Evolutionary conservation across 495 filamentous ascomycete species (phyloP).

Genomic region (Cercophora samala): DNA sequence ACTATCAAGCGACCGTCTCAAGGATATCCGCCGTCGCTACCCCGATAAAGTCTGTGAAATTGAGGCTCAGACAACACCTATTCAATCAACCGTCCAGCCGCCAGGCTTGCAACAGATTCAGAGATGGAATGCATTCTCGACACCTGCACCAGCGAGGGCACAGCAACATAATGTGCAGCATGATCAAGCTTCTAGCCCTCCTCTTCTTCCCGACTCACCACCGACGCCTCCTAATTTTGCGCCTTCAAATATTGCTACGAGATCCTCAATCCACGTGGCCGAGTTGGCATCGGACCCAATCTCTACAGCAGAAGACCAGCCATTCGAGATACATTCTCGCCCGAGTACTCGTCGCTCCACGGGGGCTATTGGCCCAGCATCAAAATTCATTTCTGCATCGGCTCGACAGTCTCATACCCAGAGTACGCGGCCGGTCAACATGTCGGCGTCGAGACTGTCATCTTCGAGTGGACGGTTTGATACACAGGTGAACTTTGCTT

Average conservation of each 20-base stretch:
- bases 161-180: background rate
- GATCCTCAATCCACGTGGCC: background rate
- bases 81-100: background rate
- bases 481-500: background rate
- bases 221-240: background rate
- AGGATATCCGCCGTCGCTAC: constrained; percentile 23
- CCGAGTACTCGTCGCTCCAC: background rate
- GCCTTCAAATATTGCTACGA: background rate
- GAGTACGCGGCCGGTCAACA: background rate
- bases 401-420: background rate
- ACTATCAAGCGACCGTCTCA: constrained; percentile 39
- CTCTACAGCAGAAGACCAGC: background rate
- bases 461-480: constrained; percentile 2
- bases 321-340: background rate
- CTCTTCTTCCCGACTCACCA: background rate
- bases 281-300: constrained; percentile 8
- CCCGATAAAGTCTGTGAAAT: constrained; percentile 19
- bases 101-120: background rate
- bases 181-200: background rate
- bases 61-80: background rate
- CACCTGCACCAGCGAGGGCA: background rate
- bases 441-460: background rate
- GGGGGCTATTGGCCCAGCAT: background rate
- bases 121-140: background rate
- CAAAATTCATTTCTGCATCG: background rate